These are phyloP conservation scores for Luzula sylvatica DNA, from an alignment of 176 grass and related monocot genomes.

Conservation along the genomic window DNA sequence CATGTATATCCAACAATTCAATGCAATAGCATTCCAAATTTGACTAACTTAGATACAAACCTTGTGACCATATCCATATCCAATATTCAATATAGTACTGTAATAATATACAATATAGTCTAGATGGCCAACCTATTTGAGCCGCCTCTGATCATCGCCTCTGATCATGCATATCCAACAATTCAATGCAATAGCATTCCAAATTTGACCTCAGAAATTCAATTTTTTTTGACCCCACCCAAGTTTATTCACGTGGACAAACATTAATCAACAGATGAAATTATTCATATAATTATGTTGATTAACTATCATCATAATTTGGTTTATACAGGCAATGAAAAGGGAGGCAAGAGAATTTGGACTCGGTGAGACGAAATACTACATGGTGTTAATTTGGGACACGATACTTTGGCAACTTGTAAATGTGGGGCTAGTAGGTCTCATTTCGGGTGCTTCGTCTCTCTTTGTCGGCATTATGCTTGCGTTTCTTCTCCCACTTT, in stretches of 20 bases:
- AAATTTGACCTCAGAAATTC: background rate
- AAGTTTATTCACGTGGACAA: background rate
- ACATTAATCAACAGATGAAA: too few species aligned
- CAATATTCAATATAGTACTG: too few species aligned
- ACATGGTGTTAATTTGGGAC: slow-evolving; percentile 33
- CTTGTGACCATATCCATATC: too few species aligned
- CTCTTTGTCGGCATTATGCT: slow-evolving; percentile 64
- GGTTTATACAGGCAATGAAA: slow-evolving; percentile 30
- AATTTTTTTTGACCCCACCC: background rate
- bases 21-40: background rate
- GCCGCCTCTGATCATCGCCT: too few species aligned
- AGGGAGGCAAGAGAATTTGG: slow-evolving; percentile 47
- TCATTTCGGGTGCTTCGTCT: slow-evolving; percentile 44
- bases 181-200: background rate
- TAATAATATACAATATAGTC: too few species aligned
- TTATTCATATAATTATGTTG: too few species aligned
- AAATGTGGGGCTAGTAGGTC: slow-evolving; percentile 49
- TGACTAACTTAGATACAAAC: too few species aligned
- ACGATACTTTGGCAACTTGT: slow-evolving; percentile 50
- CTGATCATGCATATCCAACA: background rate
- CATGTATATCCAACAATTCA: background rate
- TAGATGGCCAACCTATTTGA: too few species aligned
- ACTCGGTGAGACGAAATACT: slow-evolving; percentile 48
- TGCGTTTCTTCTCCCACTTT: slow-evolving; percentile 43
- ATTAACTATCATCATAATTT: background rate